These are phyloP conservation scores for Gymnopus androsaceus DNA, from an alignment of 1,284 basidiomycete genomes.

Conservation along the genomic window DNA sequence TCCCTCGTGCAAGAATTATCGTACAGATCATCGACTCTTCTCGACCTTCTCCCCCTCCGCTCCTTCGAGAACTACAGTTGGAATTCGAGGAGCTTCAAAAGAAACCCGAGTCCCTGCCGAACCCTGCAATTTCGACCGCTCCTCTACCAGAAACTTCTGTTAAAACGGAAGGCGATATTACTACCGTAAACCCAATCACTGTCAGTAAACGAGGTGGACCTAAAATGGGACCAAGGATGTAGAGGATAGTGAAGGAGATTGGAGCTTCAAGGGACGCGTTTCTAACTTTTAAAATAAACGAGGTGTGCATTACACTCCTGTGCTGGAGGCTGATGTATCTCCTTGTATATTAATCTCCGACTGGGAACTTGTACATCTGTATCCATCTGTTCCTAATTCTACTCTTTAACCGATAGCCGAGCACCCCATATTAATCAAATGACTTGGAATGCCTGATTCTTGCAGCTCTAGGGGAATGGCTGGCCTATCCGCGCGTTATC, in stretches of 20 bases:
- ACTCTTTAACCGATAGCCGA: too few species aligned
- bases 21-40: slow-evolving; percentile 34
- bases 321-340: too few species aligned
- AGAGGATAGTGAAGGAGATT: slow-evolving; percentile 62
- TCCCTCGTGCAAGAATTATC: background rate
- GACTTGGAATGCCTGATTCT: too few species aligned
- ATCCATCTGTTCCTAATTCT: too few species aligned
- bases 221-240: slow-evolving; percentile 78
- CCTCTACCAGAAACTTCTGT: slow-evolving; percentile 28
- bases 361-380: too few species aligned
- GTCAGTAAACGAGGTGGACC: slow-evolving; percentile 79
- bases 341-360: too few species aligned
- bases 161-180: slow-evolving; percentile 57
- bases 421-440: too few species aligned
- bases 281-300: slow-evolving; percentile 64
- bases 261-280: slow-evolving; percentile 82
- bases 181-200: slow-evolving; percentile 63
- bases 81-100: slow-evolving; percentile 78
- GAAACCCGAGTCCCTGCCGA: slow-evolving; percentile 51
- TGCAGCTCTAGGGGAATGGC: too few species aligned
- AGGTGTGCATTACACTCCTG: background rate
- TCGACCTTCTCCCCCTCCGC: slow-evolving; percentile 66
- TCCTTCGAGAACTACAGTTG: slow-evolving; percentile 67
- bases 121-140: slow-evolving; percentile 22
- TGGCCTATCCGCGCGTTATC: too few species aligned